phyloP scores from a whole-genome alignment of 148 eudicot genomes.

The Amaranthus palmeri region DNA sequence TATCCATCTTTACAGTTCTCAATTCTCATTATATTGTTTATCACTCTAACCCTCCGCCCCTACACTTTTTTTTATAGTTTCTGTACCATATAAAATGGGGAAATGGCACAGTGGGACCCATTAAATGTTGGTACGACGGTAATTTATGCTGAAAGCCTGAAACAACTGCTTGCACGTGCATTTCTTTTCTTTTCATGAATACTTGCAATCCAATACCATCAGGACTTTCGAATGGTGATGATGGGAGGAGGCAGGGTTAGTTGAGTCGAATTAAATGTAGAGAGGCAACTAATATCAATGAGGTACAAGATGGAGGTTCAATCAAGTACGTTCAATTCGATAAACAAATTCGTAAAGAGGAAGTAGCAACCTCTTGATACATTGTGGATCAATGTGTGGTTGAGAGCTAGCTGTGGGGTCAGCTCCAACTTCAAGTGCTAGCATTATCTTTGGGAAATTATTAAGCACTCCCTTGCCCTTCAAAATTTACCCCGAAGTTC shows the following conservation, averaged over 20 bases:
- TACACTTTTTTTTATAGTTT: neutral
- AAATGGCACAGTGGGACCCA: neutral
- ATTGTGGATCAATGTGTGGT: neutral
- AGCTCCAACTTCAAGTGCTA: neutral
- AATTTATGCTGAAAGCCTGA: neutral
- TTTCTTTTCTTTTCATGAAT: neutral
- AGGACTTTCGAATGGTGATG: neutral
- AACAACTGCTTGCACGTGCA: neutral
- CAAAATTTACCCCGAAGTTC: too few species aligned
- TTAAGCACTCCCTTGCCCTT: too few species aligned
- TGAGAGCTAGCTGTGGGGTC: neutral
- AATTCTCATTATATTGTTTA: neutral
- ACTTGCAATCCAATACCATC: neutral
- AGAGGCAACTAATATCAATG: neutral
- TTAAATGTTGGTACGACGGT: neutral
- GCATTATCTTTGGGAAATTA: too few species aligned
- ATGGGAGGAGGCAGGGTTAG: neutral
- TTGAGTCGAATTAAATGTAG: neutral
- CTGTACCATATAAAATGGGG: neutral
- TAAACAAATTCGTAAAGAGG: neutral
- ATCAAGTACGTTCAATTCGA: neutral
- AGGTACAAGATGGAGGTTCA: neutral
- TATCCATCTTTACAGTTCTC: neutral
- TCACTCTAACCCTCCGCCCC: neutral
- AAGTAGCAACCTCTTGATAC: constrained; percentile 5